Evolutionary conservation across 345 rosid genomes (phyloP).

Genomic region (Aquilaria sinensis): DNA sequence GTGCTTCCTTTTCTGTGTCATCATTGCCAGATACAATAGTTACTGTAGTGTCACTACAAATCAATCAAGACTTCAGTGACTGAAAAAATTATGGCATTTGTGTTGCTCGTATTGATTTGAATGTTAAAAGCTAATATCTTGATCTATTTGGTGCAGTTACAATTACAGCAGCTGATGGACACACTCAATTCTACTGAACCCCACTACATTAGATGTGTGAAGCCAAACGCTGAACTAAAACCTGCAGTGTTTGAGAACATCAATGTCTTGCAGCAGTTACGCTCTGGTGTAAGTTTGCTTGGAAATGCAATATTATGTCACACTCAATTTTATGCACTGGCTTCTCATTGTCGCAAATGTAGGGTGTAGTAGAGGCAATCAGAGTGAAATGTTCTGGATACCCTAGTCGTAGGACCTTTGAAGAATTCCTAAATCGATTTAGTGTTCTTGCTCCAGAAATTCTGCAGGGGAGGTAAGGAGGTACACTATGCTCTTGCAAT

Average conservation of each 20-base stretch:
- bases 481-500: constrained; percentile 4
- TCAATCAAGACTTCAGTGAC: too few species aligned
- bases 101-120: neutral
- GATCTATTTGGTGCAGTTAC: constrained; percentile 58
- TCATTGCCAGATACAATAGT: neutral
- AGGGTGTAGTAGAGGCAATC: constrained; percentile 98
- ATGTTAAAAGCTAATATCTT: constrained; percentile 17
- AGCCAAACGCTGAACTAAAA: constrained; percentile 64
- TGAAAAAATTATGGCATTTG: too few species aligned
- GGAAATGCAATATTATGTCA: constrained; percentile 2
- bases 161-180: constrained; percentile 91
- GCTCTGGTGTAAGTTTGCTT: constrained; percentile 72
- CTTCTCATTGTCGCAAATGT: constrained; percentile 21
- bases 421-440: constrained; percentile 61
- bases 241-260: constrained; percentile 58
- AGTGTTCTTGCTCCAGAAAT: constrained; percentile 61
- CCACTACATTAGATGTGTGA: constrained; percentile 90
- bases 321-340: constrained; percentile 13
- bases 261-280: constrained; percentile 75
- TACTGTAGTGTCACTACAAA: too few species aligned
- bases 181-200: constrained; percentile 80
- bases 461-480: constrained; percentile 49
- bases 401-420: constrained; percentile 65
- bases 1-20: constrained; percentile 23
- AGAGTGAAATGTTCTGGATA: constrained; percentile 85